These are phyloP conservation scores for Neonectria hederae DNA, from an alignment of 2,329 filamentous ascomycete species.

Conservation along the genomic window DNA sequence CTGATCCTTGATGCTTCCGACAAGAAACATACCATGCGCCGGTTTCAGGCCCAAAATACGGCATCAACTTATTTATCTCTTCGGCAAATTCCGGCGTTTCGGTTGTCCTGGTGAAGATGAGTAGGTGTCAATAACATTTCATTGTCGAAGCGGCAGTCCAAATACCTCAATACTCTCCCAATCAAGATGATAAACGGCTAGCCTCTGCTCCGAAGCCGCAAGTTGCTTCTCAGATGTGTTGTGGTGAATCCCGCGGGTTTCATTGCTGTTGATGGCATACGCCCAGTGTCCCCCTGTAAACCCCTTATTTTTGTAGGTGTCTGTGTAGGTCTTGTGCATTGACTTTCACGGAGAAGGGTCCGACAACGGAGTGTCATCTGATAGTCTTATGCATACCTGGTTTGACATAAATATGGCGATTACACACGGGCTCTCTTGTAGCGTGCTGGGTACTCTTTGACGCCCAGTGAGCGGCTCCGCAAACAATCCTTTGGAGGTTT, in stretches of 20 bases:
- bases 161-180: constrained; percentile 39
- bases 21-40: constrained; percentile 35
- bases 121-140: neutral
- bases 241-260: constrained; percentile 10
- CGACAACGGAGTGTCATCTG: constrained; percentile 18
- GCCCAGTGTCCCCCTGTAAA: constrained; percentile 34
- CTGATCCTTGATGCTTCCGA: constrained; percentile 8
- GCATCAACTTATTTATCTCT: constrained; percentile 29
- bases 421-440: too few relatives aligned
- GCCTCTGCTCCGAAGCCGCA: constrained; percentile 2
- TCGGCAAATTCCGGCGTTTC: constrained; percentile 27
- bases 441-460: too few relatives aligned
- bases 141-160: too few relatives aligned
- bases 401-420: too few relatives aligned
- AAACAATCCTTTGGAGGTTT: too few relatives aligned
- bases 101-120: constrained; percentile 29
- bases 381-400: constrained; percentile 30
- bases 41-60: constrained; percentile 24
- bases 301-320: constrained; percentile 32
- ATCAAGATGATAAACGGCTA: constrained; percentile 29
- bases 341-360: constrained; percentile 21
- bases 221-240: neutral
- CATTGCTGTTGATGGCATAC: constrained; percentile 31
- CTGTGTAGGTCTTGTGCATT: constrained; percentile 33
- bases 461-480: too few relatives aligned